Percentiles rank a stretch among this genome's conserved stretches.
phyloP scores from a whole-genome alignment of 2,329 filamentous ascomycete genomes.

The Nemania serpens region DNA sequence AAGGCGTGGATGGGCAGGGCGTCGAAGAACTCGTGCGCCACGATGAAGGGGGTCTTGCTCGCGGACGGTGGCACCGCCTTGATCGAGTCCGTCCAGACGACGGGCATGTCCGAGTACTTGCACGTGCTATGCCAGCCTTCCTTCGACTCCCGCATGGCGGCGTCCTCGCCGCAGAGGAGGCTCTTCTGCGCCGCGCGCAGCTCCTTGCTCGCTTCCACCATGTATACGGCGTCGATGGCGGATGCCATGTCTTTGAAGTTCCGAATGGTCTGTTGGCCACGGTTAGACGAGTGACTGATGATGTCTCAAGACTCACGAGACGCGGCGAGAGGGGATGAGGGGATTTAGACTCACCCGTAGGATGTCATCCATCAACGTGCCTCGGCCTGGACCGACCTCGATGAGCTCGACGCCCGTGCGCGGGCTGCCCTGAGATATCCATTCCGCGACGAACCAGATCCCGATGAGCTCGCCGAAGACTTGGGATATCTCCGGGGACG shows the following conservation, averaged over 20 bases:
- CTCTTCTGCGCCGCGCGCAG: constrained; percentile 78
- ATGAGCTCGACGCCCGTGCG: constrained; percentile 81
- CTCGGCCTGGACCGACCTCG: constrained; percentile 90
- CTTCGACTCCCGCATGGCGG: constrained; percentile 70
- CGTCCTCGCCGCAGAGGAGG: constrained; percentile 76
- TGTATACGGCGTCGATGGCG: constrained; percentile 84
- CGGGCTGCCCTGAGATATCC: constrained; percentile 85
- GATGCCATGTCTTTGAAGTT: constrained; percentile 79
- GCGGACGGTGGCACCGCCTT: constrained; percentile 74
- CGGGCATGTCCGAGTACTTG: constrained; percentile 75
- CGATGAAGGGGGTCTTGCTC: constrained; percentile 82
- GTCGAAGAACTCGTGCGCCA: constrained; percentile 98
- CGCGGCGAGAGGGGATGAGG: background rate
- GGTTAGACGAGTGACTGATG: constrained; percentile 1
- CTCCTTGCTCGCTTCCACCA: constrained; percentile 89
- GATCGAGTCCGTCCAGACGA: constrained; percentile 90
- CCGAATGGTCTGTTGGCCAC: constrained; percentile 68
- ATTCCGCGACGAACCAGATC: constrained; percentile 95
- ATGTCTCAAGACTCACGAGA: background rate
- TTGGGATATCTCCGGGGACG: constrained; percentile 96
- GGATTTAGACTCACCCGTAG: constrained; percentile 67
- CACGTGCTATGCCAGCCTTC: constrained; percentile 74
- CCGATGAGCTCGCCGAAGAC: constrained; percentile 94
- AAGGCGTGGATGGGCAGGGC: constrained; percentile 96
- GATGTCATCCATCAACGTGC: constrained; percentile 97